These are phyloP conservation scores for Hypoxylon fragiforme DNA, from an alignment of 495 filamentous ascomycete genomes.

Conservation along the genomic window DNA sequence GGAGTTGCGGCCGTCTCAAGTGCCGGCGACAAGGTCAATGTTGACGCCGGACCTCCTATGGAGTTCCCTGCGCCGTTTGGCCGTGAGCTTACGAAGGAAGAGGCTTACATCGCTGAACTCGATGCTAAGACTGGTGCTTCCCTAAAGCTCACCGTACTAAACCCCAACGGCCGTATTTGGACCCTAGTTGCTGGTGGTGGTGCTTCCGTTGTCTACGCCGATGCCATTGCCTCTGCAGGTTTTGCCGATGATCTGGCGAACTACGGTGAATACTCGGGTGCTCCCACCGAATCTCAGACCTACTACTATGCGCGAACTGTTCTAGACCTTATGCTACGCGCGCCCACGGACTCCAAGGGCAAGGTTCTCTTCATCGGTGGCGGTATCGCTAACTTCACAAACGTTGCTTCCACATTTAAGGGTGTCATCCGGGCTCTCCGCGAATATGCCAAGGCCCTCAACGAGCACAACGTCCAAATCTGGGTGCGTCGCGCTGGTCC, in stretches of 20 bases:
- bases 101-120: slow-evolving; percentile 97
- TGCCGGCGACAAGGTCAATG: slow-evolving; percentile 74
- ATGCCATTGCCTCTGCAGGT: slow-evolving; percentile 95
- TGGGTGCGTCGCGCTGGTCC: slow-evolving; percentile 99
- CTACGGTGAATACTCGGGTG: slow-evolving; percentile 99
- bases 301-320: slow-evolving; percentile 98
- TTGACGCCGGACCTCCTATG: slow-evolving; percentile 97
- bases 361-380: slow-evolving; percentile 99
- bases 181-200: slow-evolving; percentile 98
- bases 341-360: slow-evolving; percentile 81
- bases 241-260: slow-evolving; percentile 97
- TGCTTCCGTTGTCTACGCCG: slow-evolving; percentile 98
- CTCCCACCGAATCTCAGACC: slow-evolving; percentile 96
- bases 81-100: slow-evolving; percentile 96
- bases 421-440: slow-evolving; percentile 97
- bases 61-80: slow-evolving; percentile 99
- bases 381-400: slow-evolving; percentile 99
- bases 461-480: slow-evolving; percentile 98
- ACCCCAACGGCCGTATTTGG: slow-evolving; percentile 90
- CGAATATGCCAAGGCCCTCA: slow-evolving; percentile 80
- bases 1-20: slow-evolving; percentile 66
- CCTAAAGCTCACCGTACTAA: slow-evolving; percentile 95
- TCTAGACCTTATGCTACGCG: slow-evolving; percentile 95
- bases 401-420: slow-evolving; percentile 98
- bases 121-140: slow-evolving; percentile 99